Base-by-base conservation (phyloP, 83 land plant species). In the Thuja plicata region DNA sequence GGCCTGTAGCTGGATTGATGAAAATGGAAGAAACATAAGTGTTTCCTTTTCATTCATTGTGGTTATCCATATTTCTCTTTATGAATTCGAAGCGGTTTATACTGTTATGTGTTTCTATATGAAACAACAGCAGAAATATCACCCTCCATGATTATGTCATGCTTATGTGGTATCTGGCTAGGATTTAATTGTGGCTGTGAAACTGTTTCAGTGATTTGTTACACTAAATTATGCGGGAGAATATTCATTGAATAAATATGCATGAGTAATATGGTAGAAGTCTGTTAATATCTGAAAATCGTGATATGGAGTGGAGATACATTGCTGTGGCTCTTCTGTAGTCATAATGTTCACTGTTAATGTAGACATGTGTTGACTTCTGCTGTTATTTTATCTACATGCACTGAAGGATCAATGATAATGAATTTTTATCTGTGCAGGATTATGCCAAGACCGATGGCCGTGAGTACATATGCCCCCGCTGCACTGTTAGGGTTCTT, bases 401-500 rank as follows among this genome's bases (percentile, higher is more conserved):
- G 54, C 2, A 77, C 81, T 34, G 81, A 77, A 16, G 40, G 40
- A 5, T 8, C 16, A 7, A 78, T 19, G 8, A 38, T 79, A 24
- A 84, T 50, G 11, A 82, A 9, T 3, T 84, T 40, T 48, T 32
- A 50, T 27, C 40, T 86, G 87, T 86, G 89, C 93, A 98, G 99
- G 99, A 98, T 70, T 98, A 98, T 91, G 97, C 99, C 32, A 98
- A 98, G 91, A 98, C 99, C 12, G 99, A 97, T 89, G 99, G 99
- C 19, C 91, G 96, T 86, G 99, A 98, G 88, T 98, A 98, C 88
- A 93, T 98, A 34, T 98, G 99, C 86, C 99, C 99, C 9, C 93
- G 95, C 19, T 98, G 99, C 93, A 97, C 97, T 86, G 76, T 62
- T 40, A 60, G 50, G 76, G 76, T 86, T 60, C 71, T 86, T 60